Percentiles rank a stretch among this genome's conserved stretches.
These are phyloP conservation scores for Glomus cerebriforme DNA, from an alignment of 192 early-diverging fungal genomes.

Conservation along the genomic window DNA sequence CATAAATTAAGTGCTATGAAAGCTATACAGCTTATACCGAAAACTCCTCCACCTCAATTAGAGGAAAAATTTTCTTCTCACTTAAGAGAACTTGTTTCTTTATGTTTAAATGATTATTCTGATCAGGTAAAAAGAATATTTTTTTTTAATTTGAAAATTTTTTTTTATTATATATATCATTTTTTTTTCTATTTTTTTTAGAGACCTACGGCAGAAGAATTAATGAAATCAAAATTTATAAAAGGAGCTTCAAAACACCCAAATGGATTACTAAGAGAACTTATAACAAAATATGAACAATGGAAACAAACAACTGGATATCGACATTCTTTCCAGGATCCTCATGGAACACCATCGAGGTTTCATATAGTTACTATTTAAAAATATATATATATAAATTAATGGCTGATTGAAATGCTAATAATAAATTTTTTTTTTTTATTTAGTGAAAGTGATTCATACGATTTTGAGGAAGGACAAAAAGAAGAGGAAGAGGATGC, in stretches of 20 bases:
- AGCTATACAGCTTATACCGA: conserved; percentile 86
- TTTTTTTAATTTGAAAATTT: neutral
- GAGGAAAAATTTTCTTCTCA: conserved; percentile 76
- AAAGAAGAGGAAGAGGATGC: conserved; percentile 54
- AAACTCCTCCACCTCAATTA: conserved; percentile 76
- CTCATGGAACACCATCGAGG: conserved; percentile 29
- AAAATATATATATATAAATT: conserved; percentile 2
- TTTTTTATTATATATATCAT: neutral
- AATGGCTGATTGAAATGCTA: conserved; percentile 29
- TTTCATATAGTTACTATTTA: neutral
- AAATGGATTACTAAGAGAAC: conserved; percentile 57
- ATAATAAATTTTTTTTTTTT: conserved; percentile 5
- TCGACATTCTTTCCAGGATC: conserved; percentile 31
- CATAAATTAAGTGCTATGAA: conserved; percentile 88
- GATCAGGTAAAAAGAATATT: conserved; percentile 59
- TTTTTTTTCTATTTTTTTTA: conserved; percentile 34
- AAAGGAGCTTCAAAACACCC: conserved; percentile 56
- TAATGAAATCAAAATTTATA: conserved; percentile 82
- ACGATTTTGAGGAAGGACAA: conserved; percentile 16
- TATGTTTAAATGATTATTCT: conserved; percentile 86
- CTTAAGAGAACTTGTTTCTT: conserved; percentile 87
- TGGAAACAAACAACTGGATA: conserved; percentile 54
- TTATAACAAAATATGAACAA: conserved; percentile 63
- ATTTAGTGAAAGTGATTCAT: conserved; percentile 34
- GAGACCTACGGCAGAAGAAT: conserved; percentile 85